Evolutionary conservation across 176 grass and related monocot genomes (phyloP).

Genomic region (Phyllostachys edulis): DNA sequence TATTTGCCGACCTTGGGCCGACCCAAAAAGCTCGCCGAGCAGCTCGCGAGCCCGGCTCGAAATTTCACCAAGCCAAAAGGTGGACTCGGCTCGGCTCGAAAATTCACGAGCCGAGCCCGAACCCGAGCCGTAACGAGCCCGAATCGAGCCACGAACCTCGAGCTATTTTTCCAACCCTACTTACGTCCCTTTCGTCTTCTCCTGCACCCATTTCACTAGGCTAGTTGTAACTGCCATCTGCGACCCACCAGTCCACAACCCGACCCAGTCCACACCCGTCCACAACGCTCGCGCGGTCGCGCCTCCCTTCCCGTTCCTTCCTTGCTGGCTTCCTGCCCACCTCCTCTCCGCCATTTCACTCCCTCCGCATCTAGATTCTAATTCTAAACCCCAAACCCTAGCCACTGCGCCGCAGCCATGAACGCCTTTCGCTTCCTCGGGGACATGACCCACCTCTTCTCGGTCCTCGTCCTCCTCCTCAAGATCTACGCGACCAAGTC

Average conservation of each 20-base stretch:
- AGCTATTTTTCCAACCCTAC: no score
- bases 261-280: not conserved
- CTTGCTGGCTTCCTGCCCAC: not conserved
- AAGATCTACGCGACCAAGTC: constrained; percentile 99
- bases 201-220: not conserved
- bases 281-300: not conserved
- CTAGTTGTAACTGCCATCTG: not conserved
- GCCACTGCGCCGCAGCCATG: constrained; percentile 53
- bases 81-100: no score
- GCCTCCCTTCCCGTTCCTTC: constrained; percentile 8
- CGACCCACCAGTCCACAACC: not conserved
- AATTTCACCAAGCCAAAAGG: no score
- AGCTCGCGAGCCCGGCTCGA: no score
- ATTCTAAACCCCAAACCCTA: constrained; percentile 40
- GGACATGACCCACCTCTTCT: constrained; percentile 98
- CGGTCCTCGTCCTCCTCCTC: constrained; percentile 92
- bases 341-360: constrained; percentile 35
- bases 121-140: no score
- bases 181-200: no score
- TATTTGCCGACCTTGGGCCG: no score
- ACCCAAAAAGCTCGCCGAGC: no score
- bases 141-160: no score
- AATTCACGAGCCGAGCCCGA: no score
- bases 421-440: constrained; percentile 87
- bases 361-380: constrained; percentile 22